These are phyloP conservation scores for Colletotrichum musae DNA, from an alignment of 2,329 filamentous ascomycete genomes.

Conservation along the genomic window DNA sequence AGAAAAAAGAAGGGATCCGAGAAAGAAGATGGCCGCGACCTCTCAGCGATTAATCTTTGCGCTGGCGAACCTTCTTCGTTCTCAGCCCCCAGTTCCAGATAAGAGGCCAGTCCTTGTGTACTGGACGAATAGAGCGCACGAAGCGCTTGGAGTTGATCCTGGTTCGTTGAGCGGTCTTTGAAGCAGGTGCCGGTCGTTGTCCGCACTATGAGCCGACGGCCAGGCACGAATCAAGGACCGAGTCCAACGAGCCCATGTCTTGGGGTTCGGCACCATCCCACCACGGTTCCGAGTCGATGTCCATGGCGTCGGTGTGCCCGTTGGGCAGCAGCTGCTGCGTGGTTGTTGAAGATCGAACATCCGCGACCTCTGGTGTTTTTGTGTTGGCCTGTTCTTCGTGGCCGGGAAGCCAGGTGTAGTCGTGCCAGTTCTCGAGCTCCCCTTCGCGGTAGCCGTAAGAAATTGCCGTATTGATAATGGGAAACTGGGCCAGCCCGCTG, in stretches of 20 bases:
- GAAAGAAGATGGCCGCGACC: not conserved
- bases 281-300: constrained; percentile 67
- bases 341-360: constrained; percentile 50
- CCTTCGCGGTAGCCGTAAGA: constrained; percentile 81
- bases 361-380: constrained; percentile 45
- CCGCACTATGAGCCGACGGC: constrained; percentile 56
- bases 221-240: constrained; percentile 70
- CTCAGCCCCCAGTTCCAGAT: constrained; percentile 27
- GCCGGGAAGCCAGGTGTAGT: constrained; percentile 68
- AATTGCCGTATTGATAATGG: constrained; percentile 79
- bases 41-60: constrained; percentile 6
- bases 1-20: not conserved
- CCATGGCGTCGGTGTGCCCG: constrained; percentile 70
- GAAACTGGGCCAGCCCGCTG: constrained; percentile 82
- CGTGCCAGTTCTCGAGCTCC: constrained; percentile 77
- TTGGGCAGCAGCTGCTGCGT: constrained; percentile 57
- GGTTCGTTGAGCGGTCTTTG: constrained; percentile 22
- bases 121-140: constrained; percentile 17
- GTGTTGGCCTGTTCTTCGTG: constrained; percentile 20
- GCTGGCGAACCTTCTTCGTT: not conserved
- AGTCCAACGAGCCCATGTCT: constrained; percentile 68
- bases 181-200: constrained; percentile 7
- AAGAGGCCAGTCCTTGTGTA: constrained; percentile 24
- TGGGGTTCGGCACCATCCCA: constrained; percentile 73
- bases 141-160: constrained; percentile 31